Evolutionary conservation across 371 early-diverging fungal genomes (phyloP).

Genomic region (Rhizopus arrhizus): DNA sequence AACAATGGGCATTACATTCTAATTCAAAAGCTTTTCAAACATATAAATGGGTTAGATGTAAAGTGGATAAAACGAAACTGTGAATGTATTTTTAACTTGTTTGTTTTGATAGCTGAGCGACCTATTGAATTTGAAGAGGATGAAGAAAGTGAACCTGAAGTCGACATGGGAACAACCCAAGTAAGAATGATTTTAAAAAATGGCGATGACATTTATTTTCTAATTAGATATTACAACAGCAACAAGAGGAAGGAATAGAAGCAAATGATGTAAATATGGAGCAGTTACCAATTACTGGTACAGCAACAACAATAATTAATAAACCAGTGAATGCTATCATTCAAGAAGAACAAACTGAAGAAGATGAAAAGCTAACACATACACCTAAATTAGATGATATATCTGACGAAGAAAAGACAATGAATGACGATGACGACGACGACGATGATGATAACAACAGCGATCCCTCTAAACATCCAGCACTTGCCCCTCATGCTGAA

Average conservation of each 20-base stretch:
- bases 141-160: slow-evolving; percentile 33
- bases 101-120: slow-evolving; percentile 39
- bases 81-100: background rate
- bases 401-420: slow-evolving; percentile 37
- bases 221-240: background rate
- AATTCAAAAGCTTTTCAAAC: slow-evolving; percentile 51
- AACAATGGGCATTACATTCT: slow-evolving; percentile 59
- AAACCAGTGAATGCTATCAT: slow-evolving; percentile 5
- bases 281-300: background rate
- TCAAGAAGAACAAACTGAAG: slow-evolving; percentile 19
- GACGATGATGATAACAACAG: slow-evolving; percentile 36
- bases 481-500: slow-evolving; percentile 47
- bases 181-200: background rate
- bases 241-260: background rate
- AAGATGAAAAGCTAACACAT: slow-evolving; percentile 39
- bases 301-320: background rate
- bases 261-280: background rate
- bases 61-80: slow-evolving; percentile 3
- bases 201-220: no score
- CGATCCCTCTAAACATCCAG: slow-evolving; percentile 49
- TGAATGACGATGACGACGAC: slow-evolving; percentile 37
- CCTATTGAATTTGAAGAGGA: slow-evolving; percentile 53
- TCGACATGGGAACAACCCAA: slow-evolving; percentile 17
- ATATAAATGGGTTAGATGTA: slow-evolving; percentile 66
- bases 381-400: slow-evolving; percentile 53